phyloP scores from a whole-genome alignment of 306 rosid species.

The Styphnolobium japonicum region DNA sequence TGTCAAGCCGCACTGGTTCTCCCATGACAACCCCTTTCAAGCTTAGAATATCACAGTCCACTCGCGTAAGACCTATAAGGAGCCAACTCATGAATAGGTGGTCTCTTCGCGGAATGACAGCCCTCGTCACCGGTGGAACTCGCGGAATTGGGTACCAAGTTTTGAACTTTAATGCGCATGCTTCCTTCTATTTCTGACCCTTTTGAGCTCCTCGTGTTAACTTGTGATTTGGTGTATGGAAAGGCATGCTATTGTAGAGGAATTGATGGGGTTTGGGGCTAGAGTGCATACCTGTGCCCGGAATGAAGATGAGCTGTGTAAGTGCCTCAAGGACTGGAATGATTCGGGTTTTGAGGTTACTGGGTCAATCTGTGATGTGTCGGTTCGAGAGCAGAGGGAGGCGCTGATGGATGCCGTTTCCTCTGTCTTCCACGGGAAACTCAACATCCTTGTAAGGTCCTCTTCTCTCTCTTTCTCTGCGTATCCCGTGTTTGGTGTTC shows the following conservation, averaged over 20 bases:
- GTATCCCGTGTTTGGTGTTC: background rate
- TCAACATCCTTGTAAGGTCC: constrained; percentile 65
- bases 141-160: constrained; percentile 68
- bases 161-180: background rate
- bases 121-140: constrained; percentile 79
- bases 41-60: constrained; percentile 2
- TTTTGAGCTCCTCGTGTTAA: background rate
- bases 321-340: constrained; percentile 58
- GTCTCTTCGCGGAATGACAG: constrained; percentile 63
- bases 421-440: constrained; percentile 62
- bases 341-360: constrained; percentile 51
- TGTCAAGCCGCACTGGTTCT: background rate
- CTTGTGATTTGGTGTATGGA: constrained; percentile 5
- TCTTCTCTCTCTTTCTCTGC: background rate
- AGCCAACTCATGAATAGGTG: constrained; percentile 38
- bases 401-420: constrained; percentile 55
- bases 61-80: constrained; percentile 6
- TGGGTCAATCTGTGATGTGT: constrained; percentile 74
- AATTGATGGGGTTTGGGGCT: constrained; percentile 69
- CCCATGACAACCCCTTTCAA: background rate
- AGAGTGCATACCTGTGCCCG: constrained; percentile 76
- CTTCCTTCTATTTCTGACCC: constrained; percentile 5
- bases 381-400: constrained; percentile 51
- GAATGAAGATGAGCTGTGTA: constrained; percentile 42
- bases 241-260: constrained; percentile 78